Evolutionary conservation across 2,329 filamentous ascomycete species (phyloP), one percentile per base, ranked within the genome.

Genomic region (Fusarium setosum): DNA sequence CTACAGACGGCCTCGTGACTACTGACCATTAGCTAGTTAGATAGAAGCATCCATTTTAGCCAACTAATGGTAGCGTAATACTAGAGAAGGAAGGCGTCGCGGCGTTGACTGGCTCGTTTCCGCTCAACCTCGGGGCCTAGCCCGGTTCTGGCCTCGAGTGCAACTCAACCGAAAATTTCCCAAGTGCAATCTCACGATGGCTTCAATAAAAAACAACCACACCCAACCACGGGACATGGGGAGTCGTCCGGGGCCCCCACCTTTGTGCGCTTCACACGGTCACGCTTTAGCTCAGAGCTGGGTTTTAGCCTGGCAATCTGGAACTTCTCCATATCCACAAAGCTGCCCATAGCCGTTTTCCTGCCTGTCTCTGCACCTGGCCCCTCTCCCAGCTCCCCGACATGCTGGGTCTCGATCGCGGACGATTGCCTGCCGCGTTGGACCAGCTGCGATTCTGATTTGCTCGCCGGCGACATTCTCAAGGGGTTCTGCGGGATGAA

Each of bases 181-280:
- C 26, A 12, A 21, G 44, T 49, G 38, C 42, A 56, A 60, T 64
- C 59, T 67, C 63, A 60, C 63, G 63, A 66, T 66, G 54, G 63
- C 63, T 66, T 66, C 63, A 66, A 51, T 48, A 56, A 32, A 49
- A 34, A 26, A 37, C 40, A 44, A 42, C 62, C 34, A 26, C 38
- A 32, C 58, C 37, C n/a, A n/a, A 24, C 48, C 49, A 35, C 44
- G 26, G 29, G 55, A 24, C 32, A 56, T 23, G 48, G 53, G 17
- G 29, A 52, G 58, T 67, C 63, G 62, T 59, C 49, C 59, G 59
- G 45, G 53, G 40, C 57, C 53, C 63, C 63, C 50, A 53, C 50
- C 37, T 34, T 35, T 45, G 26, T 34, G 29, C 26, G 29, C 26
- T 26, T 53, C 38, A 44, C 50, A 45, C 35, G 38, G 29, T n/a